phyloP scores from a whole-genome alignment of 2,329 filamentous ascomycete genomes.

The Pseudonectria foliicola region DNA sequence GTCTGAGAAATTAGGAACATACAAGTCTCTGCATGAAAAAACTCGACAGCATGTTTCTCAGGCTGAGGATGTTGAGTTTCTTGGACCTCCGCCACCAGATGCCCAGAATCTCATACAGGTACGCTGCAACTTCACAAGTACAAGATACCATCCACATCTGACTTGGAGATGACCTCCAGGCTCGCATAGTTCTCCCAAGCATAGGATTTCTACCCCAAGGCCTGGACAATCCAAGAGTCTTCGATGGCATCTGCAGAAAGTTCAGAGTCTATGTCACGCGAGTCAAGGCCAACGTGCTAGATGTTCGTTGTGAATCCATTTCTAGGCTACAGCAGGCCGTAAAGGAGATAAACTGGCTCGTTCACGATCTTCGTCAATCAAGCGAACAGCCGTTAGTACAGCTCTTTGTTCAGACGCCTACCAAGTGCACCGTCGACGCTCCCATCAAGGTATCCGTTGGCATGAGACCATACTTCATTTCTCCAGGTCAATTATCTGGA shows the following conservation, averaged over 20 bases:
- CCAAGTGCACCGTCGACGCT: conserved; percentile 5
- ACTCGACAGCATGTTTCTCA: conserved; percentile 10
- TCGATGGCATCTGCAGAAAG: conserved; percentile 23
- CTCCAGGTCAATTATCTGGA: neutral
- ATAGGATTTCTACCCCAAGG: conserved; percentile 19
- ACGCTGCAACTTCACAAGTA: conserved; percentile 1
- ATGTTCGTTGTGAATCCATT: conserved; percentile 18
- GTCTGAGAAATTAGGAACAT: conserved; percentile 11
- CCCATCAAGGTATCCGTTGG: conserved; percentile 18
- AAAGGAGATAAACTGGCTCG: conserved; percentile 21
- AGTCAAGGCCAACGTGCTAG: conserved; percentile 17
- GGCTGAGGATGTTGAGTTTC: conserved; percentile 14
- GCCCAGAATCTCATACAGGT: conserved; percentile 18
- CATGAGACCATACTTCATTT: conserved; percentile 16
- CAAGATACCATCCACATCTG: neutral
- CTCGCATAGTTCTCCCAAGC: conserved; percentile 23
- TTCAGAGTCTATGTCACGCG: conserved; percentile 26
- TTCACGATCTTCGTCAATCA: conserved; percentile 26
- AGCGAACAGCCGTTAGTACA: conserved; percentile 16
- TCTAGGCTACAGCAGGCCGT: conserved; percentile 21
- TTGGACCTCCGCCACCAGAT: conserved; percentile 17
- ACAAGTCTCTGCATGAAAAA: conserved; percentile 16
- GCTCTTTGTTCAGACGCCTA: conserved; percentile 23
- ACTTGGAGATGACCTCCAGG: conserved; percentile 11
- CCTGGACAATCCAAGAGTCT: conserved; percentile 13